Percentiles rank a stretch among this genome's conserved stretches.
Conservation (phyloP, 257 asterid genomes). For the Gentiana macrophylla region DNA sequence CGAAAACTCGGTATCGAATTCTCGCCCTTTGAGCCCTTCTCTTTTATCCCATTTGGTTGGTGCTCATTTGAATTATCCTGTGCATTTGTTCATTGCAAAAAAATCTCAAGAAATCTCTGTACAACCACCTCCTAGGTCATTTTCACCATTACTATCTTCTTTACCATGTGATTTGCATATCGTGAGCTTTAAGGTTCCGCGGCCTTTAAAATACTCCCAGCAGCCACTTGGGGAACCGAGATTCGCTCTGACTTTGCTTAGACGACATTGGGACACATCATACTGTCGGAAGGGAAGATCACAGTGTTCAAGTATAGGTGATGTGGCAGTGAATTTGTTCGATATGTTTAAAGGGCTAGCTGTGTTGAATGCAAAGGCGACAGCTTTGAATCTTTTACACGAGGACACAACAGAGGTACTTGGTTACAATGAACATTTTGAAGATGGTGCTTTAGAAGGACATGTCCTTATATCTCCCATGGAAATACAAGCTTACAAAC, state of each 20-base stretch:
- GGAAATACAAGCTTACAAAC: slow-evolving; percentile 94
- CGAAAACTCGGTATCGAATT: slow-evolving; percentile 24
- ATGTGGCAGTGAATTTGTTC: slow-evolving; percentile 55
- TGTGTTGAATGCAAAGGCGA: slow-evolving; percentile 50
- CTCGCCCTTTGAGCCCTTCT: slow-evolving; percentile 62
- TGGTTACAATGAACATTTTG: slow-evolving; percentile 68
- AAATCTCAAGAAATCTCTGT: slow-evolving; percentile 63
- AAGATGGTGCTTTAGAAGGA: slow-evolving; percentile 75
- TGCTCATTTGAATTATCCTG: slow-evolving; percentile 73
- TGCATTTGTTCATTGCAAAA: slow-evolving; percentile 66
- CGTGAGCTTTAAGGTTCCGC: slow-evolving; percentile 82
- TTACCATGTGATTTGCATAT: slow-evolving; percentile 92
- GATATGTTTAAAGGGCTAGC: slow-evolving; percentile 69
- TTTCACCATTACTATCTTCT: slow-evolving; percentile 64
- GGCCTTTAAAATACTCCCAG: slow-evolving; percentile 60
- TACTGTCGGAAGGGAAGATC: slow-evolving; percentile 67
- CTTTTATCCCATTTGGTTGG: slow-evolving; percentile 86
- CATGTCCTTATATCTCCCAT: slow-evolving; percentile 76
- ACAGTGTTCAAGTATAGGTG: slow-evolving; percentile 54
- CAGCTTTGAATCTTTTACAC: slow-evolving; percentile 72
- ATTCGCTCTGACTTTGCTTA: slow-evolving; percentile 50
- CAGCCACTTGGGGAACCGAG: slow-evolving; percentile 47
- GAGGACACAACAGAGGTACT: slow-evolving; percentile 57
- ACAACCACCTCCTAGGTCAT: slow-evolving; percentile 94
- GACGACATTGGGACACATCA: slow-evolving; percentile 73